These are phyloP conservation scores for Syzygium aromaticum DNA, from an alignment of 345 rosid genomes.

Conservation along the genomic window DNA sequence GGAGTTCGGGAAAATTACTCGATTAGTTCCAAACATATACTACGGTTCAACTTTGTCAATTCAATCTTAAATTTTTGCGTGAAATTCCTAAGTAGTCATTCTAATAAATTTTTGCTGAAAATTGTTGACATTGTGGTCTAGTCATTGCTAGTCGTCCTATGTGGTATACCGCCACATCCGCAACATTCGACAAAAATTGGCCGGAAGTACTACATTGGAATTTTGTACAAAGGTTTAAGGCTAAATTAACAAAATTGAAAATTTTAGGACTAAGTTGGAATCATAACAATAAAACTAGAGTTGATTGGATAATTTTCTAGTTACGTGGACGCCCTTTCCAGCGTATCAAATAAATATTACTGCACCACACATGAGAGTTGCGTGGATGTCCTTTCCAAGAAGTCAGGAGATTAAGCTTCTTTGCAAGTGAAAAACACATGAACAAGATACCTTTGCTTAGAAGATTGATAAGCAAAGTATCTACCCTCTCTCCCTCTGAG, in stretches of 20 bases:
- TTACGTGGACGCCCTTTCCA: too few relatives aligned
- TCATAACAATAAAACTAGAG: not conserved
- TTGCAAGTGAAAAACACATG: not conserved
- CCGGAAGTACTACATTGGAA: too few relatives aligned
- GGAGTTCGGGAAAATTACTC: not conserved
- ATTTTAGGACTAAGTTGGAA: not conserved
- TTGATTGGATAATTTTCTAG: not conserved
- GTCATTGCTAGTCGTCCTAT: not conserved
- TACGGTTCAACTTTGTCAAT: not conserved
- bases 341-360: too few relatives aligned
- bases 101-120: not conserved
- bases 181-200: too few relatives aligned
- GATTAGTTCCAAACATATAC: not conserved
- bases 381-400: not conserved
- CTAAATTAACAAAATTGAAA: too few relatives aligned
- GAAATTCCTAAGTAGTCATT: not conserved
- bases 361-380: not conserved
- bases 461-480: too few relatives aligned
- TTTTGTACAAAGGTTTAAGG: too few relatives aligned
- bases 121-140: not conserved
- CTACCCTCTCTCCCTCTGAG: too few relatives aligned
- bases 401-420: not conserved
- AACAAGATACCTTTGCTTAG: too few relatives aligned
- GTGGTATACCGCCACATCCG: accelerated
- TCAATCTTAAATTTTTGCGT: too few relatives aligned